These are phyloP conservation scores for Curvularia sp. DNA, from an alignment of 2,329 filamentous ascomycete genomes.

Conservation along the genomic window DNA sequence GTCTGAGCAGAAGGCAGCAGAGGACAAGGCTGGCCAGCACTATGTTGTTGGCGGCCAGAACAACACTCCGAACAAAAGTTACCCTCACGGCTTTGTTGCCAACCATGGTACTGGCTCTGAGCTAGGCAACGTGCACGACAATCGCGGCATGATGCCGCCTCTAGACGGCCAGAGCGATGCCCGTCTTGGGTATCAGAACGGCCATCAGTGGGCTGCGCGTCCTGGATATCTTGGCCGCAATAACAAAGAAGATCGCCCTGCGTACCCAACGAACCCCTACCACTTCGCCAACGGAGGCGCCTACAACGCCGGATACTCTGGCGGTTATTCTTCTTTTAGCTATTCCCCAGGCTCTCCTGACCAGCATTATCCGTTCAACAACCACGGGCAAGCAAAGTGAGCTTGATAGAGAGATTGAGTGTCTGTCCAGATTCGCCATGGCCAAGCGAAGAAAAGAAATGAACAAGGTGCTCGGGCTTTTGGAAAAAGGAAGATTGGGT, in stretches of 20 bases:
- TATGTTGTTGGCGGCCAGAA: slow-evolving; percentile 3
- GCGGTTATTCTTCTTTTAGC: slow-evolving; percentile 26
- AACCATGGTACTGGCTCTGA: slow-evolving; percentile 29
- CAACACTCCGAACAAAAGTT: slow-evolving; percentile 16
- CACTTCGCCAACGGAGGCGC: slow-evolving; percentile 23
- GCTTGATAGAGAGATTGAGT: not conserved
- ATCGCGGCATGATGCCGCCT: slow-evolving; percentile 12
- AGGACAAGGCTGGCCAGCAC: slow-evolving; percentile 15
- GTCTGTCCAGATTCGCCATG: not conserved
- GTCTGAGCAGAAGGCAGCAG: slow-evolving; percentile 27
- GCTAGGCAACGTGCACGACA: slow-evolving; percentile 18
- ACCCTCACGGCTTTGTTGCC: slow-evolving; percentile 32
- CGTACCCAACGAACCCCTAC: slow-evolving; percentile 35
- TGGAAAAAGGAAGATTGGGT: not conserved
- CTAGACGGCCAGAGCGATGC: slow-evolving; percentile 28
- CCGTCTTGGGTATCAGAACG: slow-evolving; percentile 24
- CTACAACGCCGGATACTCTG: slow-evolving; percentile 28
- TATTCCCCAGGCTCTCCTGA: slow-evolving; percentile 26
- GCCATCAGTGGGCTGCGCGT: slow-evolving; percentile 27
- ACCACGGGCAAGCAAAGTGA: slow-evolving; percentile 27
- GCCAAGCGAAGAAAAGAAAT: not conserved
- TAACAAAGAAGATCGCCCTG: slow-evolving; percentile 33
- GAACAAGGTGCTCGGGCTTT: not conserved
- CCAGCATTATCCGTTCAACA: slow-evolving; percentile 28
- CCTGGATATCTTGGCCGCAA: slow-evolving; percentile 25